Evolutionary conservation across 371 early-diverging fungal species (phyloP).

Genomic region (Sporodiniella umbellata): DNA sequence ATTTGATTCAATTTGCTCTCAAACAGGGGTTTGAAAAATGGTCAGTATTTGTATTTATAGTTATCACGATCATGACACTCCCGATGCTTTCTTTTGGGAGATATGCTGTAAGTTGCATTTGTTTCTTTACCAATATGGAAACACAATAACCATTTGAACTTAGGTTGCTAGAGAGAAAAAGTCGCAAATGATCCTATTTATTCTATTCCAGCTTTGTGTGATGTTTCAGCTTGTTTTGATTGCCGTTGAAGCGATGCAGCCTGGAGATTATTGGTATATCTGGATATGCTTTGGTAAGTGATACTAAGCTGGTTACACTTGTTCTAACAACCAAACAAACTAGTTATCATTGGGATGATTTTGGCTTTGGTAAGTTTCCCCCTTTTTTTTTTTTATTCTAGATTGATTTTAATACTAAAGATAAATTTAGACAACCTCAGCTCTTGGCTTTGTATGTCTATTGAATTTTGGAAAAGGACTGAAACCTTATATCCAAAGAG

Average conservation of each 20-base stretch:
- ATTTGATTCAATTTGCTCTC: slow-evolving; percentile 29
- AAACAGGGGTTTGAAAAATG: slow-evolving; percentile 18
- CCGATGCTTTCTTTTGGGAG: slow-evolving; percentile 45
- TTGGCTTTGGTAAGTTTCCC: slow-evolving; percentile 30
- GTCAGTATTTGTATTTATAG: slow-evolving; percentile 24
- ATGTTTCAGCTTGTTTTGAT: slow-evolving; percentile 35
- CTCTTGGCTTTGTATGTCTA: slow-evolving; percentile 27
- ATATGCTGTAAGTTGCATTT: slow-evolving; percentile 24
- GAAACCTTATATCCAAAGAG: slow-evolving; percentile 43
- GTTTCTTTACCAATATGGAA: background rate
- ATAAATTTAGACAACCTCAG: slow-evolving; percentile 16
- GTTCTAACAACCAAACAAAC: background rate
- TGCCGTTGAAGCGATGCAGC: slow-evolving; percentile 20
- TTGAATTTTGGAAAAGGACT: slow-evolving; percentile 40
- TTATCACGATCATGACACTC: slow-evolving; percentile 33
- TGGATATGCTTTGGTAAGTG: slow-evolving; percentile 49
- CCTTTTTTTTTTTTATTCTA: background rate
- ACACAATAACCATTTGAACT: background rate
- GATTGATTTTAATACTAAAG: no score
- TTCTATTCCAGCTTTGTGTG: slow-evolving; percentile 35
- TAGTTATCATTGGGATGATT: slow-evolving; percentile 36
- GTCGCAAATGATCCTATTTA: slow-evolving; percentile 32
- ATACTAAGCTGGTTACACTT: background rate
- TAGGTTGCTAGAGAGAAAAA: slow-evolving; percentile 35
- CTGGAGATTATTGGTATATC: slow-evolving; percentile 34